Evolutionary conservation across 192 early-diverging fungal species (phyloP), one percentile per base, ranked within the genome.

Genomic region (Entophlyctis luteolus): DNA sequence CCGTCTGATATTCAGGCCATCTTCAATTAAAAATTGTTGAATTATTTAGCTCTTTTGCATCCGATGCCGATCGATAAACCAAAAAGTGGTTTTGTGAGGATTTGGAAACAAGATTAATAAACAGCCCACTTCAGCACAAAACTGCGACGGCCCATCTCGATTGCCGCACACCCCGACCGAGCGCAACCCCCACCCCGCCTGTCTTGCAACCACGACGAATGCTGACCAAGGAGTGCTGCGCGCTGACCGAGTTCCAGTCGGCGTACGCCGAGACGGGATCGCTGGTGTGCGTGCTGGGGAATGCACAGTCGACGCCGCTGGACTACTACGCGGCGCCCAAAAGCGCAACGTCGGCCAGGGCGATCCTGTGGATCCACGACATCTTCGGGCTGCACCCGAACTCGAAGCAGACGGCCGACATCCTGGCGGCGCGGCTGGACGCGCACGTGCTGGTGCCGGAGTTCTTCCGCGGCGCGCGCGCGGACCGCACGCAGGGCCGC

Each of bases 331-430:
- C 32, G 10, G 16, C 55, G 12, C 55, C 55, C 4, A 25, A 25
- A 12, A n/a, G n/a, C 8, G 10, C 10, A 8, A 42, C 39, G 10
- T 14, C 16, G 8, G 35, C 4, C 6, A 10, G 25, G 14, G 55
- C 55, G 8, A 22, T 56, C 4, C 4, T 56, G 4, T 56, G 16
- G 25, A 34, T 56, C 10, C 31, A 31, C 32, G 55, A 56, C 55
- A 56, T 56, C 22, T 33, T 31, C 22, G 55, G 55, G 25, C 10
- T 56, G 55, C 55, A 56, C 33, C 55, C 55, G 31, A 56, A 56
- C 22, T 4, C 55, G 31, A 56, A 56, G 22, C 55, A 56, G 31
- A 22, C 31, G 6, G 55, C 33, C 55, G 55, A 56, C 22, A 4
- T 33, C 3, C 6, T 56, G 16, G 23, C 55, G 25, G 27, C 27